These are phyloP conservation scores for Colletotrichum cereale DNA, from an alignment of 2,329 filamentous ascomycete genomes.

Conservation along the genomic window DNA sequence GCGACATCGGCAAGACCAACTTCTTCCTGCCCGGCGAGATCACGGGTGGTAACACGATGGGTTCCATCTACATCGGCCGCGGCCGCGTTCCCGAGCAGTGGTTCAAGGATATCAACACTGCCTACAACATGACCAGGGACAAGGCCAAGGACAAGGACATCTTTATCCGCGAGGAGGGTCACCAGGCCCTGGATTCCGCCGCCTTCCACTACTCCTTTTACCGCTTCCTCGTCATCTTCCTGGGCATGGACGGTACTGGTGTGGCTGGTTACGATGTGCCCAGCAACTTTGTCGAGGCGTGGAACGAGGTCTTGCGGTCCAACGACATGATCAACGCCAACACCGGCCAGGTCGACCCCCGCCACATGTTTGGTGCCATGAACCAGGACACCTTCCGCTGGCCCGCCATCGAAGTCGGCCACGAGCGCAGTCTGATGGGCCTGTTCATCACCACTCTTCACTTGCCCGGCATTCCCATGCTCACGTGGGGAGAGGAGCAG, in stretches of 20 bases:
- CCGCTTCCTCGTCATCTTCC: slow-evolving; percentile 47
- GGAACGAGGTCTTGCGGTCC: slow-evolving; percentile 67
- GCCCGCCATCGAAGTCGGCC: slow-evolving; percentile 69
- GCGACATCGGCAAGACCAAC: slow-evolving; percentile 67
- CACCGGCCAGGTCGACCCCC: slow-evolving; percentile 71
- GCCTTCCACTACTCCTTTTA: slow-evolving; percentile 56
- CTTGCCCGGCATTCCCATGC: slow-evolving; percentile 71
- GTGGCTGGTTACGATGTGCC: slow-evolving; percentile 49
- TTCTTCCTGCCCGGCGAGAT: slow-evolving; percentile 76
- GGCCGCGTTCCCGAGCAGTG: slow-evolving; percentile 60
- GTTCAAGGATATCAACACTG: slow-evolving; percentile 41
- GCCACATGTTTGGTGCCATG: slow-evolving; percentile 73
- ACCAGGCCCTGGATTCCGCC: slow-evolving; percentile 58
- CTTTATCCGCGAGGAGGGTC: slow-evolving; percentile 70
- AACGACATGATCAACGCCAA: slow-evolving; percentile 72
- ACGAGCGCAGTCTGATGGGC: slow-evolving; percentile 67
- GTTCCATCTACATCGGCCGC: slow-evolving; percentile 71
- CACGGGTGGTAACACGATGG: slow-evolving; percentile 72
- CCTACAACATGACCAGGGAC: slow-evolving; percentile 40
- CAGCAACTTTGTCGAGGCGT: slow-evolving; percentile 59
- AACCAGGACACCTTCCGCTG: slow-evolving; percentile 77
- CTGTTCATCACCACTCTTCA: slow-evolving; percentile 70
- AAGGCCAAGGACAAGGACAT: slow-evolving; percentile 38
- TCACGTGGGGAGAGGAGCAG: slow-evolving; percentile 76
- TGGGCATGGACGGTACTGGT: slow-evolving; percentile 50